Evolutionary conservation across 768 basidiomycete species (phyloP).

Genomic region (Russula lepida): DNA sequence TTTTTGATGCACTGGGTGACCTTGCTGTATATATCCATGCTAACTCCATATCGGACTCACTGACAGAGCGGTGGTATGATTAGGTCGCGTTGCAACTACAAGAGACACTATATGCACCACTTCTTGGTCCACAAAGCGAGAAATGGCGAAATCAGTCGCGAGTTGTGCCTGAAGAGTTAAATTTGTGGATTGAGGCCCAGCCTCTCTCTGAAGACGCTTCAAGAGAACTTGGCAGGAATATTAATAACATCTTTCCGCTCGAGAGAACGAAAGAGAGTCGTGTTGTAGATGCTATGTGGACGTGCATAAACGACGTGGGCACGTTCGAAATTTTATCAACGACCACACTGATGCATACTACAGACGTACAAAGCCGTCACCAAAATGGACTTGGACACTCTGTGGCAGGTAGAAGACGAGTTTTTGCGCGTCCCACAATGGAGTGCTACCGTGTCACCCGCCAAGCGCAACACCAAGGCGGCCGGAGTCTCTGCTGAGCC

Average conservation of each 20-base stretch:
- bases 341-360: constrained; percentile 1
- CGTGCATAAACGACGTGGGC: constrained; percentile 48
- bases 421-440: constrained; percentile 12
- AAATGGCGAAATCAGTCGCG: constrained; percentile 43
- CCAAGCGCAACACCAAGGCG: constrained; percentile 24
- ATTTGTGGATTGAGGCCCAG: constrained; percentile 64
- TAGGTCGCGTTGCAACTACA: constrained; percentile 61
- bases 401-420: constrained; percentile 17
- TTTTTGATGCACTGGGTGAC: constrained; percentile 80
- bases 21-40: constrained; percentile 47
- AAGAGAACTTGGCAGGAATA: constrained; percentile 39
- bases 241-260: constrained; percentile 52
- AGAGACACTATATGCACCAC: constrained; percentile 52
- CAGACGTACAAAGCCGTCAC: constrained; percentile 12
- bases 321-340: neutral
- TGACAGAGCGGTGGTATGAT: neutral
- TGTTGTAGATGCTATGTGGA: constrained; percentile 58
- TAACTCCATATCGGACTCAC: neutral
- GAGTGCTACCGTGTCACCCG: constrained; percentile 27
- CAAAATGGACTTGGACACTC: constrained; percentile 4
- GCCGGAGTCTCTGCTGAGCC: neutral
- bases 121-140: constrained; percentile 49
- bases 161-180: constrained; percentile 51
- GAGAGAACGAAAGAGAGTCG: constrained; percentile 42
- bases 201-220: constrained; percentile 52